A percentile compares a stretch with the other conserved stretches of the same genome.
These are phyloP conservation scores for Nelumbo lutea DNA, from an alignment of 164 flowering plant species.

Conservation along the genomic window DNA sequence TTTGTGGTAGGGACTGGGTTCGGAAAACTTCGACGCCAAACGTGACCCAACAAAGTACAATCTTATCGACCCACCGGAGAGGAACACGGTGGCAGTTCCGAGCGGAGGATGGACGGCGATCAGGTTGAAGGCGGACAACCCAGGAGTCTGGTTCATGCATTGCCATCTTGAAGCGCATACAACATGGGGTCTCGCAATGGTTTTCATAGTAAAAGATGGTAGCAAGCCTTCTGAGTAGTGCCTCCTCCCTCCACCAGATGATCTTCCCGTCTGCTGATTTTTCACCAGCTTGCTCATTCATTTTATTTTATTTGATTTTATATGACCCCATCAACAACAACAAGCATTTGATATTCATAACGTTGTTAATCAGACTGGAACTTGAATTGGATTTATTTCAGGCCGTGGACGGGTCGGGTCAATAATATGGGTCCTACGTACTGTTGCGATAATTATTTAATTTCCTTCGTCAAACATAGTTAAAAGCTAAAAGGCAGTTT, in stretches of 20 bases:
- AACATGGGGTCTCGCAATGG: conserved; percentile 54
- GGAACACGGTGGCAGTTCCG: conserved; percentile 41
- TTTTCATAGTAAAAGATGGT: conserved; percentile 36
- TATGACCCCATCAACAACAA: too few relatives aligned
- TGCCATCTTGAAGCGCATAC: conserved; percentile 59
- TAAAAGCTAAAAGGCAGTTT: too few relatives aligned
- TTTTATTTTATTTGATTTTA: too few relatives aligned
- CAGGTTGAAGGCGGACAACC: conserved; percentile 41
- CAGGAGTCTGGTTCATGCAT: conserved; percentile 60
- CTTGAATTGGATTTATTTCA: too few relatives aligned
- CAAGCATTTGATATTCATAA: too few relatives aligned
- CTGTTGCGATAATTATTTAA: too few relatives aligned
- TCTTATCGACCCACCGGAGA: too few relatives aligned
- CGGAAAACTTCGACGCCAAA: conserved; percentile 34
- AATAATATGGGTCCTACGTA: too few relatives aligned
- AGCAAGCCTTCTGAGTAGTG: conserved; percentile 18
- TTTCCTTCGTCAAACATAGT: too few relatives aligned
- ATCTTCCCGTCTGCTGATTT: conserved; percentile 41
- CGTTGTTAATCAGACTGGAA: too few relatives aligned
- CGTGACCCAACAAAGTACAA: conserved; percentile 19
- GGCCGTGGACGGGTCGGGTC: too few relatives aligned
- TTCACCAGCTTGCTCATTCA: background rate
- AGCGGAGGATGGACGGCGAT: conserved; percentile 55
- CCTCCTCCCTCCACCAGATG: conserved; percentile 47
- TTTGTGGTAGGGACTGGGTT: conserved; percentile 47